Base-by-base conservation (phyloP, 2,329 filamentous ascomycete species). In the Monilinia fructicola region DNA sequence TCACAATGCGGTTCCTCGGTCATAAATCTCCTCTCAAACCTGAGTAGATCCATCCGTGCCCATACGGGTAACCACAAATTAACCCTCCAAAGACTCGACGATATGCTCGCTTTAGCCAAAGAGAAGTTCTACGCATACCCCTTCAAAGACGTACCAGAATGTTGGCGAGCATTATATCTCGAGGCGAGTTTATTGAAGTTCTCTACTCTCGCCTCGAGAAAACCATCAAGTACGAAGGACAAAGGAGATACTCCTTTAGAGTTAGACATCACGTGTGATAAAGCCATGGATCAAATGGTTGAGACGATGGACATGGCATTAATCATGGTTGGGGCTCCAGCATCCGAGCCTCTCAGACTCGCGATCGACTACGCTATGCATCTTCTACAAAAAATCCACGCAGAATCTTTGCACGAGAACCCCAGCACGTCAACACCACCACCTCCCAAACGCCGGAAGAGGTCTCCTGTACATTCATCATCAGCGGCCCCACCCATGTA, bases 161-260 rank as follows among this genome's bases (percentile, higher is more conserved):
- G 84, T 73, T 95, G 91, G 91, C 81, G 88, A 31, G 81, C 87
- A 69, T 78, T 93, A 6, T 93, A 91, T 74, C 88, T 88, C 0
- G 89, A 93, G 65, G 86, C 88, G 1, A 85, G 85, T 65, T 82
- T 94, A 14, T 81, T 90, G 73, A 85, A 85, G 71, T 88, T 87
- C 28, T 79, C 81, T 69, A 70, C 67, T 69, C 35, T 74, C 10
- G 55, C 78, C 12, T 66, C 70, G 78, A 26, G 71, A 67, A 66
- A 71, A 9, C 2, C 16, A 60, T 68, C 35, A 69, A 69, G 66
- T 46, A 9, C 21, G 60, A 62, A 46, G 54, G 54, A 38, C 2
- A 18, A 58, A 7, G 9, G 18, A 23, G 14, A 23, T 7, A 7
- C 21, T 11, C 16, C 16, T 44, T 9, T 23, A 42, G n/a, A 26